Percentiles rank a stretch among this genome's conserved stretches.
Conservation (phyloP, 2,329 filamentous ascomycete species). For the Ascosphaera aggregata region DNA sequence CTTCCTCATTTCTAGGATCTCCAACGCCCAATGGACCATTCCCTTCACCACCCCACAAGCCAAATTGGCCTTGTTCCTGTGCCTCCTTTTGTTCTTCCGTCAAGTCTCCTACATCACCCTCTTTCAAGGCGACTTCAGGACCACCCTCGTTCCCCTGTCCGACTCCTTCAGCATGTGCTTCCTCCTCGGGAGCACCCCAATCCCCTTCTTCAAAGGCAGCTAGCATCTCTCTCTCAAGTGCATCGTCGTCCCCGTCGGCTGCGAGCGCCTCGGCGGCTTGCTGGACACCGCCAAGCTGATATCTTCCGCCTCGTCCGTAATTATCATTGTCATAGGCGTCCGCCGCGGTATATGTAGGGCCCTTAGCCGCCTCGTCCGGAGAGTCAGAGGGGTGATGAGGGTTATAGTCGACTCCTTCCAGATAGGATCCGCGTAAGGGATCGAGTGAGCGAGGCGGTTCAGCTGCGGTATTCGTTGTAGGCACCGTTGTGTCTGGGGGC, state of each 20-base stretch:
- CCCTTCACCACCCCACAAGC: neutral
- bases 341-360: slow-evolving; percentile 1
- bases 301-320: slow-evolving; percentile 3
- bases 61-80: neutral
- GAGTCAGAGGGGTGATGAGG: slow-evolving; percentile 1
- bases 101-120: neutral
- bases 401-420: neutral
- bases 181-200: slow-evolving; percentile 10
- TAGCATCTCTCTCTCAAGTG: slow-evolving; percentile 30
- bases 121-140: neutral
- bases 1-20: neutral
- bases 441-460: neutral
- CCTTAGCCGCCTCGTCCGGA: slow-evolving; percentile 1
- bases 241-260: slow-evolving; percentile 22
- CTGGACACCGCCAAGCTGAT: slow-evolving; percentile 1
- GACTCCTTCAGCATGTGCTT: slow-evolving; percentile 13
- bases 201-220: slow-evolving; percentile 30
- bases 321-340: slow-evolving; percentile 6
- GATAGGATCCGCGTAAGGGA: slow-evolving; percentile 1
- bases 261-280: slow-evolving; percentile 9
- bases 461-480: slow-evolving; percentile 1
- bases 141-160: neutral
- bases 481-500: slow-evolving; percentile 11
- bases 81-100: neutral
- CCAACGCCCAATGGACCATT: neutral